Evolutionary conservation across 179 eudicot species (phyloP), one percentile per base, ranked within the genome.

Genomic region (Carnegiea gigantea): DNA sequence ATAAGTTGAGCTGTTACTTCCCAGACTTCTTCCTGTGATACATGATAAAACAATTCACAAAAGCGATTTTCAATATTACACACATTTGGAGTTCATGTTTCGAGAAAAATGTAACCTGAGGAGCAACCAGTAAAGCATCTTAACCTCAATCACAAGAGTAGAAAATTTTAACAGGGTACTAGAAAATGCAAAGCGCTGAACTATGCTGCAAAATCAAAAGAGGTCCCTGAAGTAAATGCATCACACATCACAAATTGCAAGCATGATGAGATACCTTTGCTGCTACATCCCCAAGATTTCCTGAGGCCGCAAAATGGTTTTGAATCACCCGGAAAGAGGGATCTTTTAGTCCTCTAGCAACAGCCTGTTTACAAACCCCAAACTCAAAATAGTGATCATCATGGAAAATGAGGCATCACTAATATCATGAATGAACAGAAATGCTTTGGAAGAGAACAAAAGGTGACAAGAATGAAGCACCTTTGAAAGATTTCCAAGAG

Each of bases 401-500:
- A 82, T 15, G 15, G 51, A 18, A 59, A 82, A 51, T 49, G 24
- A 12, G 54, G 62, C 48, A 43, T 59, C 62, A 20, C 4, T 23
- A 18, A 2, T 21, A 76, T 53, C 28, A 12, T 26, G 23, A 74
- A 78, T 4, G 70, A 70, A 20, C 64, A 51, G 8, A 28, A 15
- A 60, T 44, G 54, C 53, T 57, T 12, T 54, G 28, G 49, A 51
- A 17, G 73, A 51, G 20, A 59, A 51, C 6, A 40, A 70, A 4
- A 21, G 23, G 18, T 68, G 12, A 26, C 53, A 74, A 60, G 74
- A 71, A 59, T 40, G 38, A 62, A 80, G 73, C 81, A 95, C 99
- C 97, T 94, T 95, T 57, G 98, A 87, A 80, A 95, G 98, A 86
- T 94, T 95, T 87, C 99, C 99, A 77, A 95, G 91, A 73, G 99